Base-by-base conservation (phyloP, 106 monocot species). In the Phalaenopsis aphrodite region DNA sequence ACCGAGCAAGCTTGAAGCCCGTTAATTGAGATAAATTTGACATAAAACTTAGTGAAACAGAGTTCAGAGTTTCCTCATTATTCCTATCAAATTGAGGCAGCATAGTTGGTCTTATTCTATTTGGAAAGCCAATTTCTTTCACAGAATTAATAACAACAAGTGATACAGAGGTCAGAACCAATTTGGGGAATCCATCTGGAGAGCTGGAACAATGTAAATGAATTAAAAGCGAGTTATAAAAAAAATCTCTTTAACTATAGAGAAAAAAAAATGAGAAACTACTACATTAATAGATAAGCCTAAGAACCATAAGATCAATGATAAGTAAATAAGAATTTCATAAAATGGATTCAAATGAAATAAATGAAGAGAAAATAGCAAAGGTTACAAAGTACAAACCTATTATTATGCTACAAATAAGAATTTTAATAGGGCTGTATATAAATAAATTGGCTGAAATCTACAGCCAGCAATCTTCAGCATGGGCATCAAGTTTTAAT, bases 101-200 rank as follows among this genome's bases (percentile, higher is more conserved):
- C 78, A 65, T n/a, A 7, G 15, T 17, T 41, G 36, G 24, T 56
- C 73, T 45, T 84, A 79, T 65, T 72, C 52, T 24, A 15, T 61
- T 21, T 71, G 30, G 82, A 52, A 61, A 11, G 78, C 9, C 76
- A 52, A 52, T 14, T 88, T 85, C 85, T 55, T 84, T 85, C 18
- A 92, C 77, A 65, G 86, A 89, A 65, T 87, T 85, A 57, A 98
- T 84, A 82, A 85, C 87, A 86, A 98, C 67, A 76, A 84, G 87
- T 42, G 97, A 89, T 30, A 79, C 82, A 46, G 94, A 87, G 42
- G 87, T 86, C 58, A 98, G 56, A 37, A 84, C 5, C 85, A 98
- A 82, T 76, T 81, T 84, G 61, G 41, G 80, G 56, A 52, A 78
- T 84, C 87, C 79, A 80, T 56, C 80, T 14, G 92, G 79, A 79